Conservation (phyloP, 2,329 filamentous ascomycete species). For the Proliferodiscus dingleyae region DNA sequence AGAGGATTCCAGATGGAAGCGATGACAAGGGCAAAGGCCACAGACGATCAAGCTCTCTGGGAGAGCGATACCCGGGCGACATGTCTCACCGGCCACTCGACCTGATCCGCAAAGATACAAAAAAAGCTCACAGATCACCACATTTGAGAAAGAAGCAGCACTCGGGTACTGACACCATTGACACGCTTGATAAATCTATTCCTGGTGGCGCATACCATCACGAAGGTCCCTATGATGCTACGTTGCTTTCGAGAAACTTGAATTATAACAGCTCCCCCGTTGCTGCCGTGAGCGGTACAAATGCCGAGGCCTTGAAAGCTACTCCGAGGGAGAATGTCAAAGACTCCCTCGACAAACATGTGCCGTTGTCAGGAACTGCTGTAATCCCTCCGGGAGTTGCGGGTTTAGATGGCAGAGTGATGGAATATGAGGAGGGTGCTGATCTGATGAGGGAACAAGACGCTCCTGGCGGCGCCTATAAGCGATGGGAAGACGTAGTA, state of each 20-base stretch:
- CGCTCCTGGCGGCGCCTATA: conserved; percentile 68
- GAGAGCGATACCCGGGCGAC: conserved; percentile 58
- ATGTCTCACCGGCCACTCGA: conserved; percentile 63
- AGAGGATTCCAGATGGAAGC: conserved; percentile 16
- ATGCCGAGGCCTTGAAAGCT: conserved; percentile 71
- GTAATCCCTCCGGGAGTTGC: conserved; percentile 66
- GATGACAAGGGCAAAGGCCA: conserved; percentile 30
- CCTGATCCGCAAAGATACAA: conserved; percentile 57
- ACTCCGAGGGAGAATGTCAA: conserved; percentile 74
- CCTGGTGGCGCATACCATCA: conserved; percentile 72
- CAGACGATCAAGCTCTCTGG: conserved; percentile 46
- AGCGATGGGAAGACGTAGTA: conserved; percentile 69
- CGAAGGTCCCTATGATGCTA: conserved; percentile 84
- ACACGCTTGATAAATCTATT: conserved; percentile 65
- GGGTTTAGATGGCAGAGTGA: conserved; percentile 64
- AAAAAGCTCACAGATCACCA: conserved; percentile 59
- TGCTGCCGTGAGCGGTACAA: conserved; percentile 68
- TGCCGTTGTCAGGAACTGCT: conserved; percentile 77
- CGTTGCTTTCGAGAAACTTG: conserved; percentile 67
- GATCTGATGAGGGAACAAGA: conserved; percentile 76
- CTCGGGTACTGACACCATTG: conserved; percentile 71
- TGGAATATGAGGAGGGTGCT: conserved; percentile 79
- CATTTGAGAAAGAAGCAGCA: conserved; percentile 63
- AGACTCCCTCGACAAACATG: conserved; percentile 67
- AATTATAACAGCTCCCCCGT: conserved; percentile 62